phyloP scores from a whole-genome alignment of 768 basidiomycete genomes.

The Crassisporium funariophilum region DNA sequence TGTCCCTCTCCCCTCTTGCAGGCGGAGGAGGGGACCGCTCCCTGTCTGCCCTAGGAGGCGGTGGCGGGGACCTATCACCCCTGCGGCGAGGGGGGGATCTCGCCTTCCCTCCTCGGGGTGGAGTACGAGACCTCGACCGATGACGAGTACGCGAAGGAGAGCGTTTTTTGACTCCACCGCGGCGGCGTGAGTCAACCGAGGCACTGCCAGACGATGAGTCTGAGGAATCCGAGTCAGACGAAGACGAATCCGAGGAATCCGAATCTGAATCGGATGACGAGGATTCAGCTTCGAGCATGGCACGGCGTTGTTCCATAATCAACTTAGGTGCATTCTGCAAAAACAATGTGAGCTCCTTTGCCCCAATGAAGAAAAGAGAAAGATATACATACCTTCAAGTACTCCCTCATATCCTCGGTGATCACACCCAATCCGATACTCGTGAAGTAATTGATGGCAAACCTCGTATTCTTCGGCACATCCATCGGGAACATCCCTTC shows the following conservation, averaged over 20 bases:
- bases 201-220: constrained; percentile 24
- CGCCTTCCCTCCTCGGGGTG: constrained; percentile 9
- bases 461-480: constrained; percentile 94
- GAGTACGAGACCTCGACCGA: constrained; percentile 13
- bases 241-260: constrained; percentile 21
- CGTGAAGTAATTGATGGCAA: constrained; percentile 98
- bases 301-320: constrained; percentile 93
- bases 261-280: constrained; percentile 44
- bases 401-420: constrained; percentile 97
- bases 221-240: constrained; percentile 35
- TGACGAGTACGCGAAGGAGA: constrained; percentile 27
- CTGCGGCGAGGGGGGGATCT: constrained; percentile 27
- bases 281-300: constrained; percentile 74
- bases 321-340: constrained; percentile 84
- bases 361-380: neutral
- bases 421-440: constrained; percentile 87
- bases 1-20: constrained; percentile 7
- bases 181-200: constrained; percentile 22
- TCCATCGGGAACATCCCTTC: constrained; percentile 93
- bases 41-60: constrained; percentile 19
- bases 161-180: constrained; percentile 17
- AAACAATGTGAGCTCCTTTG: constrained; percentile 4
- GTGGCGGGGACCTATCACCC: constrained; percentile 21
- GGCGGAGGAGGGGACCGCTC: constrained; percentile 1
- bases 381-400: constrained; percentile 72